Base-by-base conservation (phyloP, 1,284 basidiomycete species). In the Apiotrichum gracile region DNA sequence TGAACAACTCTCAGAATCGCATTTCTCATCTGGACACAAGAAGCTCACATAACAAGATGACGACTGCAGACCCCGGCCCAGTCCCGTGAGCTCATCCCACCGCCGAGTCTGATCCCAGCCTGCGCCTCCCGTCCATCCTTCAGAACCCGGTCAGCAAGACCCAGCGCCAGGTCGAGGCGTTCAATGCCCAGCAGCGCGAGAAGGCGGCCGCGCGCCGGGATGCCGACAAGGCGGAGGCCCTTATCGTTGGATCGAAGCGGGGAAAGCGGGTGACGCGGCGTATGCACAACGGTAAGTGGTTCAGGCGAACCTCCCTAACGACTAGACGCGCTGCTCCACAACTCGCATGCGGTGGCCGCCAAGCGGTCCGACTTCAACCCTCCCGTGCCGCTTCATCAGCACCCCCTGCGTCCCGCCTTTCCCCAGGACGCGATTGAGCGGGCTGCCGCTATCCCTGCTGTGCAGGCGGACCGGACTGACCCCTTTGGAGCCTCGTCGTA, bases 151-250 rank as follows among this genome's bases (percentile, higher is more conserved):
- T 38, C 10, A 67, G 64, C 43, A 51, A 53, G 17, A 49, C 69
- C 2, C 55, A 55, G 22, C 56, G 66, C 14, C 67, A 72, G 38
- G 64, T 74, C 16, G 65, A 69, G 33, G 67, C 72, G 0, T 63
- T 70, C 61, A 69, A 69, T 47, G 64, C 66, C 9, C 74, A 76
- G 57, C 74, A 76, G 57, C 52, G 68, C 5, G 69, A 76, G 40
- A 67, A 65, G 47, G 61, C 62, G 0, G 53, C 54, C n/a, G 72
- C 72, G 17, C 48, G 65, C 47, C 25, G 47, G 10, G 57, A 55
- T 14, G 47, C 59, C 10, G 49, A 40, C 17, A 42, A 51, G 17
- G 24, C 25, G 19, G 57, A 51, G 4, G 57, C 56, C 9, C 44
- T 51, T 24, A 37, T 45, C 8, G 21, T 26, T 17, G 43, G 41